Evolutionary conservation across 768 basidiomycete genomes (phyloP), one percentile per base, ranked within the genome.

Genomic region (Termitomyces sp.): DNA sequence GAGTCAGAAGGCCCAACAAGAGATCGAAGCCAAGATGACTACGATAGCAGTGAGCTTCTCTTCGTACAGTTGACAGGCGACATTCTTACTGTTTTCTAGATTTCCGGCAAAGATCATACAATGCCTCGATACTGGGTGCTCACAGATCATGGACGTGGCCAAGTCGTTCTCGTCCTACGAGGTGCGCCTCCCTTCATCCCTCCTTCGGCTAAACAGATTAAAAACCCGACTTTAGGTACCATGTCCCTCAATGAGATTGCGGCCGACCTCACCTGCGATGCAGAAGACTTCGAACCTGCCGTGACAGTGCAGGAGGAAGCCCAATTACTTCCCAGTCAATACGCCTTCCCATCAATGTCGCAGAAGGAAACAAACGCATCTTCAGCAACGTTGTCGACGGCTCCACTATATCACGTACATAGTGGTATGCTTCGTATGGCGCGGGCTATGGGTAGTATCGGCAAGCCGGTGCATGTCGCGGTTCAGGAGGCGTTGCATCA

Each of bases 121-220:
- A 87, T 91, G 84, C 91, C 91, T 3, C 77, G 89, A 37, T 93
- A 87, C 67, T 93, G 91, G 90, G 85, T 92, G 3, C 75, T 94
- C 19, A 91, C 89, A 0, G 91, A 93, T 66, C 87, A 94, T 64
- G 77, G 77, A 45, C 77, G 91, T 40, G 73, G 71, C 5, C 86
- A 92, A 66, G 79, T 93, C 48, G 87, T 92, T 10, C 79, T 93
- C 26, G 87, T 92, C 15, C 73, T 89, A 46, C 75, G 87, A 71
- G 86, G 84, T 81, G 43, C 31, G 70, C 64, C 5, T 23, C 8
- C 7, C 35, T 44, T 26, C 3, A 12, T 35, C 12, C 35, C 30
- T 58, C 43, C 12, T 11, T 40, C 10, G 3, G 4, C 14, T 49
- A 2, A 31, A 19, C 10, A 3, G 12, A 21, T n/a, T 33, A 12